Base-by-base conservation (phyloP, 306 rosid genomes). In the Fragaria vesca region DNA sequence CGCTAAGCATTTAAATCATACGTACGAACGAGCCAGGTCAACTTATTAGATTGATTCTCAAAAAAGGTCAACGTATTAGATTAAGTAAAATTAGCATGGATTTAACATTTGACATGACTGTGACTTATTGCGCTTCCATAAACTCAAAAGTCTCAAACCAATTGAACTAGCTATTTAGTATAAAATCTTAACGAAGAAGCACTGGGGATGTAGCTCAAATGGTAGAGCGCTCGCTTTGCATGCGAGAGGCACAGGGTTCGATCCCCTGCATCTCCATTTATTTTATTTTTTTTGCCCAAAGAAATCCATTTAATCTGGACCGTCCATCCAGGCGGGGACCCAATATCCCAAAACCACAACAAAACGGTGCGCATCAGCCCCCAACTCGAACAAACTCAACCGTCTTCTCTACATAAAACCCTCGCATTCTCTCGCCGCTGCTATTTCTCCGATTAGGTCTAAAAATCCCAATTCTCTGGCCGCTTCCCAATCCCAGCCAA, bases 151-250 rank as follows among this genome's bases (percentile, higher is more conserved):
- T 24, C 24, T 24, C 24, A 24, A 24, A 24, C 24, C 24, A 24
- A 24, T 24, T 24, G 26, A 24, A 30, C 32, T 30, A 30, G 32
- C 32, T 30, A 24, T 24, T 24, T 24, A 30, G 0, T 1, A 2
- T 30, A 30, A 30, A 30, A 30, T 30, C 32, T 1, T 30, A 30
- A 2, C 32, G 32, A 30, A 30, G 32, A 30, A 30, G 2, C 32
- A 30, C 2, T 36, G 63, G 38, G 66, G 38, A 61, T 60, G 66
- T 60, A 60, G 67, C 40, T 61, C 67, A 61, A 61, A 61, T 30
- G 68, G 68, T 62, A 61, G 67, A 61, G 67, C 20, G 67, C 20
- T 28, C 67, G 67, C 68, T 62, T 62, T 62, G 42, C 68, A 62
- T 62, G 68, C 68, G 20, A 62, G 68, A 30, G 68, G 68, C 5